Evolutionary conservation across 73 alveolate genomes (phyloP).

Genomic region (Symbiodinium pilosum): DNA sequence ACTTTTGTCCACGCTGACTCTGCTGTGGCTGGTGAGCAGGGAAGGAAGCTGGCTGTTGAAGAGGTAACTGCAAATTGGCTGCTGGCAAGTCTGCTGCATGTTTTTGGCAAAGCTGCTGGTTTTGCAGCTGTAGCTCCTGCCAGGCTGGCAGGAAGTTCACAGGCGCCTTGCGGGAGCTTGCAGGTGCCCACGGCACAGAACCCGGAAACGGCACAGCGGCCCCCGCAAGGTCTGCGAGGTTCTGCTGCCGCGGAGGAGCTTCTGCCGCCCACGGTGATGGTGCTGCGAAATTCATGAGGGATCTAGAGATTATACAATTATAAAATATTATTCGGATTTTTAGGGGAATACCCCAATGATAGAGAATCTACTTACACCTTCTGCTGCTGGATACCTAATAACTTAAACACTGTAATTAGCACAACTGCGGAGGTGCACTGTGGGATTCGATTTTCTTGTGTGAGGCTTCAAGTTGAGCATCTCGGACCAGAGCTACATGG

Average conservation of each 20-base stretch:
- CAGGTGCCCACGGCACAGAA: not conserved
- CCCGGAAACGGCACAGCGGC: slow-evolving; percentile 61
- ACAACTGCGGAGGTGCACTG: too few species aligned
- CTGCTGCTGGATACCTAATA: not conserved
- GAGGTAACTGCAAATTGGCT: not conserved
- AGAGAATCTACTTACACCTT: not conserved
- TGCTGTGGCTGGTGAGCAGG: not conserved
- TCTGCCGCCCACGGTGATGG: slow-evolving; percentile 10
- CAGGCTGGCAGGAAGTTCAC: slow-evolving; percentile 53
- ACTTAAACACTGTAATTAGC: too few species aligned
- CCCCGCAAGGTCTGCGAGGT: slow-evolving; percentile 40
- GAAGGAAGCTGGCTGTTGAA: not conserved
- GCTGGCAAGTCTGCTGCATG: too few species aligned
- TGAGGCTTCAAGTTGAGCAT: too few species aligned
- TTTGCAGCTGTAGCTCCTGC: slow-evolving; percentile 83
- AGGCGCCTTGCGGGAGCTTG: not conserved
- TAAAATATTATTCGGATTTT: too few species aligned
- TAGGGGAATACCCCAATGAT: too few species aligned
- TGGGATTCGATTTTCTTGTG: too few species aligned
- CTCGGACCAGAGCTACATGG: too few species aligned
- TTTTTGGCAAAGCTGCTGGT: not conserved
- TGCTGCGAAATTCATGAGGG: not conserved
- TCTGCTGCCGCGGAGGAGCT: not conserved
- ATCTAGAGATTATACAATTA: too few species aligned
- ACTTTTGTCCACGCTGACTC: not conserved